phyloP scores from a whole-genome alignment of 106 monocot genomes.

The Apostasia shenzhenica region DNA sequence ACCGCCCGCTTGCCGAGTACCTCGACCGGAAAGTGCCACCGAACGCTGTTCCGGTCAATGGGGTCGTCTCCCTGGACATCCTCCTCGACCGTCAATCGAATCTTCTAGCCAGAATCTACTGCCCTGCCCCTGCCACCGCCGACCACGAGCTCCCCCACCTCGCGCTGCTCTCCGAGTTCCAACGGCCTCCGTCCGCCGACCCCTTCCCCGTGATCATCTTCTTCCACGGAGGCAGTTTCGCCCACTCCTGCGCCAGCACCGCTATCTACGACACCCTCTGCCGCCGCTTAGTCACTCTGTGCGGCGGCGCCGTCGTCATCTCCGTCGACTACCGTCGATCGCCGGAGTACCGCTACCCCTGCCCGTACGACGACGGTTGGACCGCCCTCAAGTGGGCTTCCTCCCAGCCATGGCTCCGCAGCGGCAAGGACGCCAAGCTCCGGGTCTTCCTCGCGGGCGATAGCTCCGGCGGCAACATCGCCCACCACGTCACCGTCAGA shows the following conservation, averaged over 20 bases:
- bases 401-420: constrained; percentile 47
- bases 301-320: constrained; percentile 55
- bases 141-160: not conserved
- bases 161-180: constrained; percentile 17
- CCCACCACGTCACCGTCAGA: constrained; percentile 64
- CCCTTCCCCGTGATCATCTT: constrained; percentile 79
- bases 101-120: constrained; percentile 74
- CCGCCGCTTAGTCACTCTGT: constrained; percentile 63
- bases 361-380: constrained; percentile 85
- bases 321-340: constrained; percentile 81
- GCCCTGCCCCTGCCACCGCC: constrained; percentile 19
- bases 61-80: constrained; percentile 65
- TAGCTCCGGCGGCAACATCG: constrained; percentile 92
- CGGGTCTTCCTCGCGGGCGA: constrained; percentile 70
- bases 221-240: constrained; percentile 93
- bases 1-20: constrained; percentile 74
- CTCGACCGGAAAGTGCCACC: constrained; percentile 73
- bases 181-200: constrained; percentile 16
- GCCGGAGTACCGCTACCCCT: constrained; percentile 72
- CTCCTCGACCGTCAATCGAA: constrained; percentile 49
- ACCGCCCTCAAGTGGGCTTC: constrained; percentile 68
- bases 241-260: constrained; percentile 71
- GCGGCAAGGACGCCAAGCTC: constrained; percentile 22
- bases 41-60: constrained; percentile 53
- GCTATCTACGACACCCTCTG: constrained; percentile 82